Evolutionary conservation across 331 rosid species (phyloP).

Genomic region (Acacia concinna): DNA sequence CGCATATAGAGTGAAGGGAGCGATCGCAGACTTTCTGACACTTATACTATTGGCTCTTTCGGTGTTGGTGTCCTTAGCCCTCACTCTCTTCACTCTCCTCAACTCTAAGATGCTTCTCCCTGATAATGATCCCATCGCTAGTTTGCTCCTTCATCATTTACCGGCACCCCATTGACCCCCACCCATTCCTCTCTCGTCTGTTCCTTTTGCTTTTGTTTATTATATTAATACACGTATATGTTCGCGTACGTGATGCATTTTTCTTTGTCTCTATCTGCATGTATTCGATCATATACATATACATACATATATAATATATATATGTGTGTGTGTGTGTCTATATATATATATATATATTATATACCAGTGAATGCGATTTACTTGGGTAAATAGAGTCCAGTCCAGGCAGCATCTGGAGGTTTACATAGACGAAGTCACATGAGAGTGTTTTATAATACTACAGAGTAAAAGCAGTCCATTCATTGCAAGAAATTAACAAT

Average conservation of each 20-base stretch:
- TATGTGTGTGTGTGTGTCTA: too few relatives aligned
- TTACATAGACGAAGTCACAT: background rate
- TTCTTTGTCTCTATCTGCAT: background rate
- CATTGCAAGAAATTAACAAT: background rate
- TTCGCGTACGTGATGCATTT: background rate
- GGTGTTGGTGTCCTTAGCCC: conserved; percentile 33
- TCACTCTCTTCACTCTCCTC: conserved; percentile 40
- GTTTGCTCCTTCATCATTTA: background rate
- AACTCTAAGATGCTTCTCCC: conserved; percentile 53
- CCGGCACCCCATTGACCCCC: background rate
- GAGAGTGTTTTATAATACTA: background rate
- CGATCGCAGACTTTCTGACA: conserved; percentile 35
- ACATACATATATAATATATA: too few relatives aligned
- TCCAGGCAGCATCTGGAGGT: background rate
- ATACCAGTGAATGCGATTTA: background rate
- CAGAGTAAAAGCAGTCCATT: background rate
- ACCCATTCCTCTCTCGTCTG: background rate
- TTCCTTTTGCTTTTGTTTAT: background rate
- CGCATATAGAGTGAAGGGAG: conserved; percentile 44
- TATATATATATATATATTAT: too few relatives aligned
- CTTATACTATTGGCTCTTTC: conserved; percentile 42
- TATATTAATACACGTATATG: background rate
- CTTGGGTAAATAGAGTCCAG: background rate
- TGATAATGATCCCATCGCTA: conserved; percentile 38
- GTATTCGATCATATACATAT: background rate